Base-by-base conservation (phyloP, 805 yeast genomes). In the Metschnikowia noctiluminum region DNA sequence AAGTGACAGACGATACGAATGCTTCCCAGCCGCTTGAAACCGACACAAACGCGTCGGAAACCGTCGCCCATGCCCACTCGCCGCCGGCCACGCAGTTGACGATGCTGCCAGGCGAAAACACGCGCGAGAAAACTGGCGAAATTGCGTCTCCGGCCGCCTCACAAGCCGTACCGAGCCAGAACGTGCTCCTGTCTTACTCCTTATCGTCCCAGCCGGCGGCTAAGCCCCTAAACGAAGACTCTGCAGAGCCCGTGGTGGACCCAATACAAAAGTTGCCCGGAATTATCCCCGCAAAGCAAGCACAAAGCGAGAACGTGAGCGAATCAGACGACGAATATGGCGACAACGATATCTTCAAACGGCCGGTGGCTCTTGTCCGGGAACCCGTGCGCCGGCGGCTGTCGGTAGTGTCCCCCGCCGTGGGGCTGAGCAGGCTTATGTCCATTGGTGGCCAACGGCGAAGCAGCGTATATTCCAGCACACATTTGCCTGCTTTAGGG, bases 271-370 rank as follows among this genome's bases (percentile, higher is more conserved):
- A 47, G 51, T 43, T 43, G 43, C 43, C 51, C 9, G 51, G 51
- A 16, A 45, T 4, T 4, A 21, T 21, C 21, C 21, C 21, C 21
- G 21, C 21, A 21, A 21, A 21, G 21, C 21, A 21, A 21, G 21
- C 21, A 21, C 21, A 40, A 14, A 49, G 49, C 26, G 51, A 48
- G 35, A 42, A 40, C 9, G 56, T 46, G 3, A 51, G 51, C 21
- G 45, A 49, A 15, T 40, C 44, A 42, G 60, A 56, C 38, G 62
- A 62, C 27, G 43, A 57, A 8, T 53, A 58, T 46, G 59, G 57
- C 16, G 66, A 63, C 26, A 58, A 60, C 39, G 71, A 68, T 42
- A 58, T 69, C 32, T 69, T 71, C 58, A 66, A 65, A 46, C 58
- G 53, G 30, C 68, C 70, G 11, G 11, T 6, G 11, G 13, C 34